Evolutionary conservation across 441 rosid genomes (phyloP).

Genomic region (Erodium chrysanthum): DNA sequence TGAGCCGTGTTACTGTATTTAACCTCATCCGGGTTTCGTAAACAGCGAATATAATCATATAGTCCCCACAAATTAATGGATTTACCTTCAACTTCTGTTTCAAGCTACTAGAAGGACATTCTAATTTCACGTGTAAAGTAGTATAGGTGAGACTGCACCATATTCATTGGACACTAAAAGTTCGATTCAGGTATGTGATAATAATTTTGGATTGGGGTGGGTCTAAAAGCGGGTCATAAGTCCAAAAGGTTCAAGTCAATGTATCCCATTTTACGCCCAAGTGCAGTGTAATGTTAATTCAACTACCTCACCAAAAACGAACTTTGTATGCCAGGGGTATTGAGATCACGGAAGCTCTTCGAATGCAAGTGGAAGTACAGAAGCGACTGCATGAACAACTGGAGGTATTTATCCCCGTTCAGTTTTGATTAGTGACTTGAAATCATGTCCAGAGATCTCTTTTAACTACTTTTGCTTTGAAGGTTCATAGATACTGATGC

Average conservation of each 20-base stretch:
- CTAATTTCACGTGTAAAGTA: neutral
- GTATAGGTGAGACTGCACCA: too few species aligned
- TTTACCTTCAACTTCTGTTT: neutral
- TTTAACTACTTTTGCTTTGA: neutral
- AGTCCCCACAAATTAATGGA: neutral
- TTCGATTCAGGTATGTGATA: too few species aligned
- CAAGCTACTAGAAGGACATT: neutral
- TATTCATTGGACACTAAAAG: too few species aligned
- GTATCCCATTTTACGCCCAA: neutral
- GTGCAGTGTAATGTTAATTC: too few species aligned
- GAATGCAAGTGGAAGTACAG: conserved; percentile 93
- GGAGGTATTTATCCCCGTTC: conserved; percentile 37
- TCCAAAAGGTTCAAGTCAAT: too few species aligned
- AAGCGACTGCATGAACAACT: conserved; percentile 87
- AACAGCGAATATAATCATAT: neutral
- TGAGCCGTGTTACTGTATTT: neutral
- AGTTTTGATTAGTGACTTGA: neutral
- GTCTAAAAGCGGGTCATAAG: too few species aligned
- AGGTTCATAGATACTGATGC: neutral
- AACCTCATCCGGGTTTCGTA: too few species aligned
- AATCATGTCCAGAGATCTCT: too few species aligned
- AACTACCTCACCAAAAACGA: neutral
- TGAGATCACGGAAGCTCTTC: conserved; percentile 79
- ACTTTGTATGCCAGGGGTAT: conserved; percentile 41
- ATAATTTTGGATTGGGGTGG: too few species aligned